Evolutionary conservation across 805 yeast genomes (phyloP).

Genomic region (Vanderwaltozyma polyspora): DNA sequence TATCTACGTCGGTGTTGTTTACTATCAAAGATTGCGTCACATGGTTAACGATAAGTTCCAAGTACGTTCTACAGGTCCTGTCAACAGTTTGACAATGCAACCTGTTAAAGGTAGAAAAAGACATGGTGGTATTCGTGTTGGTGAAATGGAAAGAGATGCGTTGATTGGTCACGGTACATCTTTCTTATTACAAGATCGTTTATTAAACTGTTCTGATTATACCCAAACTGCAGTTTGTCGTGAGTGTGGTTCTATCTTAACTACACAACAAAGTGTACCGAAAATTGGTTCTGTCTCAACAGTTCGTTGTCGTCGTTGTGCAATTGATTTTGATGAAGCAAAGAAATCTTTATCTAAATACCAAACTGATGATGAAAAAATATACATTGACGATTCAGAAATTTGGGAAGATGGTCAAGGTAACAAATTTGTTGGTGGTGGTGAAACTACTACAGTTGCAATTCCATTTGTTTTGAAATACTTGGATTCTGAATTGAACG

Average conservation of each 20-base stretch:
- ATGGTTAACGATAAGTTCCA: conserved; percentile 99
- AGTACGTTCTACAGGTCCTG: conserved; percentile 98
- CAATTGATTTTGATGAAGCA: conserved; percentile 53
- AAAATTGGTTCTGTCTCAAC: conserved; percentile 73
- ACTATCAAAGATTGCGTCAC: conserved; percentile 95
- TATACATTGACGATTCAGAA: conserved; percentile 53
- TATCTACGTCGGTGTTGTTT: conserved; percentile 92
- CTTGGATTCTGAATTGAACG: conserved; percentile 87
- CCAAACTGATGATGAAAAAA: conserved; percentile 23
- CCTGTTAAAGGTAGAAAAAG: conserved; percentile 99
- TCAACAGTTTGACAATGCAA: conserved; percentile 93
- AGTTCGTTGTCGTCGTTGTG: conserved; percentile 85
- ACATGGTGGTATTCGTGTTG: conserved; percentile 98
- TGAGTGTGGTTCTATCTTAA: conserved; percentile 81
- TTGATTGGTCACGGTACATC: conserved; percentile 97
- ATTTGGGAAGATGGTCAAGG: conserved; percentile 98
- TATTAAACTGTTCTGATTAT: conserved; percentile 91
- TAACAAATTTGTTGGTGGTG: conserved; percentile 81
- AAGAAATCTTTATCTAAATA: conserved; percentile 30
- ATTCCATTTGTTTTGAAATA: conserved; percentile 94
- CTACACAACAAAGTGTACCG: conserved; percentile 86
- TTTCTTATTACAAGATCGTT: conserved; percentile 84
- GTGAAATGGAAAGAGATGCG: conserved; percentile 99
- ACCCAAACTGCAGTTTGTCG: conserved; percentile 86
- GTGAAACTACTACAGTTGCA: conserved; percentile 87